Evolutionary conservation across 257 asterid species (phyloP).

Genomic region (Parsonsia alboflavescens): DNA sequence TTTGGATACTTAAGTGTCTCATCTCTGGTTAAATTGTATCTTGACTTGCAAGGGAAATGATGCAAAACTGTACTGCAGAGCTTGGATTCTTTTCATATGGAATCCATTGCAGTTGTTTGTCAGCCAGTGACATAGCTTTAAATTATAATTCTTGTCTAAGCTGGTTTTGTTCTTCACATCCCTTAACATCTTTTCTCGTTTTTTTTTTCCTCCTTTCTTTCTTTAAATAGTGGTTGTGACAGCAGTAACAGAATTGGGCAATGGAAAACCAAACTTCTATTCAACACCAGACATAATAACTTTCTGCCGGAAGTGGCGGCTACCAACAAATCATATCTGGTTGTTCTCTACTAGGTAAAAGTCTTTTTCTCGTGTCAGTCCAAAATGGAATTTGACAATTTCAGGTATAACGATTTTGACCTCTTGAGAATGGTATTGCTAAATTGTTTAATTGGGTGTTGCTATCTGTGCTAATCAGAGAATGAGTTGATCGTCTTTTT

Average conservation of each 20-base stretch:
- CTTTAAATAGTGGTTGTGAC: constrained; percentile 75
- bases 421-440: not conserved
- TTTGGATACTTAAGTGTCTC: not conserved
- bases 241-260: constrained; percentile 87
- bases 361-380: not conserved
- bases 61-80: not conserved
- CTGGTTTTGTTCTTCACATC: not conserved
- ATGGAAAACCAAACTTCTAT: constrained; percentile 88
- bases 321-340: constrained; percentile 96
- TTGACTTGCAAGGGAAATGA: not conserved
- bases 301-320: constrained; percentile 87
- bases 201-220: not conserved
- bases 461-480: not conserved
- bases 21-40: not conserved
- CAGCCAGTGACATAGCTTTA: not conserved
- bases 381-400: not conserved
- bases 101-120: not conserved
- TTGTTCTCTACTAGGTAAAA: constrained; percentile 85
- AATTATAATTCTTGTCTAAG: not conserved
- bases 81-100: not conserved
- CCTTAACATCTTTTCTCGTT: constrained; percentile 18
- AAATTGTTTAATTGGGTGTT: not conserved
- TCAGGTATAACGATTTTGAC: not conserved
- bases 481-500: not conserved
- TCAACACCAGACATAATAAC: constrained; percentile 87